Percentiles rank a stretch among this genome's conserved stretches.
These are phyloP conservation scores for Olyra latifolia DNA, from an alignment of 176 grass and related monocot species.

Conservation along the genomic window DNA sequence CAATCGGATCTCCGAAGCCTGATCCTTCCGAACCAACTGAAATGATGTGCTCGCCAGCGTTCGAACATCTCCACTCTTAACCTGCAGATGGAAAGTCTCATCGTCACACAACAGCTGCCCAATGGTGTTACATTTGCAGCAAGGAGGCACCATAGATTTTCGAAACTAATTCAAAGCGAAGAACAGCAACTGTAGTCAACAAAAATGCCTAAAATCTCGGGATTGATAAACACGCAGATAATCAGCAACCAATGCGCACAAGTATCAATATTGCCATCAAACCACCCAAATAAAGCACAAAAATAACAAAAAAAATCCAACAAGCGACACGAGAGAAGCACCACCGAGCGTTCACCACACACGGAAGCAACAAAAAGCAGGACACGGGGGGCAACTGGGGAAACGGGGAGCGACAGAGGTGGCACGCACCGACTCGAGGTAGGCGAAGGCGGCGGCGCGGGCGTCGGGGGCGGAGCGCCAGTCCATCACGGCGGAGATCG, in stretches of 20 bases:
- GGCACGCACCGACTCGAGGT: conserved; percentile 81
- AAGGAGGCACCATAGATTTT: conserved; percentile 14
- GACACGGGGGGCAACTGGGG: neutral
- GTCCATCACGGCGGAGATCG: conserved; percentile 86
- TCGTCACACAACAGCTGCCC: neutral
- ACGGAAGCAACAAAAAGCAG: neutral
- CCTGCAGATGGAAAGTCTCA: conserved; percentile 40
- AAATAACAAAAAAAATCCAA: neutral
- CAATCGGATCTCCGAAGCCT: conserved; percentile 77
- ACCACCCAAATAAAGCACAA: neutral
- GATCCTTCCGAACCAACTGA: conserved; percentile 80
- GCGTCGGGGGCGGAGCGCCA: conserved; percentile 77
- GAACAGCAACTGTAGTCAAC: neutral
- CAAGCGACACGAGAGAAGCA: neutral
- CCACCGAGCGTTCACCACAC: neutral
- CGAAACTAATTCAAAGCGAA: neutral
- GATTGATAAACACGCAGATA: neutral
- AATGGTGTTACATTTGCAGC: conserved; percentile 10
- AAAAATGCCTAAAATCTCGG: neutral
- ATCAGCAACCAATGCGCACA: neutral
- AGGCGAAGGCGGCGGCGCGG: conserved; percentile 73
- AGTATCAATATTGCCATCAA: neutral
- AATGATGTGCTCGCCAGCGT: conserved; percentile 76
- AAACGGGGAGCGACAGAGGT: neutral
- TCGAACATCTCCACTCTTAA: conserved; percentile 75